Conservation (phyloP, 305 asterid species). For the Withania somnifera region DNA sequence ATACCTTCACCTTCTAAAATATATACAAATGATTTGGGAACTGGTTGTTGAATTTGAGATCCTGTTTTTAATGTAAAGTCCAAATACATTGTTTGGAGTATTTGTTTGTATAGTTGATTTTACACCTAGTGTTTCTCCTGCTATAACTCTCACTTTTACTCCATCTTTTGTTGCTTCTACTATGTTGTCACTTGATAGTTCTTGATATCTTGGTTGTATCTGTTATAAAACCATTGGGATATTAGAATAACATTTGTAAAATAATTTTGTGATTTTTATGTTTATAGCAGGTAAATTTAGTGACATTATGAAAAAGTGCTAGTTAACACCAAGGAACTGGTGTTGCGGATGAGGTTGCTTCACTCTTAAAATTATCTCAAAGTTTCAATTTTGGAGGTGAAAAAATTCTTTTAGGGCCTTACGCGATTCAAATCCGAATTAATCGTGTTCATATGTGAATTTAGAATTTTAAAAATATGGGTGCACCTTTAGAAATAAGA, state of each 20-base stretch:
- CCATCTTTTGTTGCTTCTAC: slow-evolving; percentile 48
- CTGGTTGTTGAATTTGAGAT: slow-evolving; percentile 6
- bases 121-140: slow-evolving; percentile 71
- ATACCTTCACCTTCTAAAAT: slow-evolving; percentile 9
- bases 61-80: slow-evolving; percentile 4
- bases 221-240: neutral
- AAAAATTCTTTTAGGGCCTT: too few species aligned
- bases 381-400: too few species aligned
- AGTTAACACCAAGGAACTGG: too few species aligned
- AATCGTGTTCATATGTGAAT: too few species aligned
- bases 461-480: too few species aligned
- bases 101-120: slow-evolving; percentile 52
- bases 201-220: slow-evolving; percentile 85
- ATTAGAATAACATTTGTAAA: neutral
- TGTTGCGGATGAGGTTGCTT: too few species aligned
- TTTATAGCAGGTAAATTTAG: too few species aligned
- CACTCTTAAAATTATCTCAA: too few species aligned
- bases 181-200: slow-evolving; percentile 47
- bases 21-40: slow-evolving; percentile 8
- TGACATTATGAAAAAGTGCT: too few species aligned
- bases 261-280: neutral
- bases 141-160: slow-evolving; percentile 57
- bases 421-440: too few species aligned
- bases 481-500: too few species aligned
- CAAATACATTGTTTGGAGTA: slow-evolving; percentile 9